phyloP scores from a whole-genome alignment of 2,329 filamentous ascomycete species.

The Paracorniculantispora psalliotae region DNA sequence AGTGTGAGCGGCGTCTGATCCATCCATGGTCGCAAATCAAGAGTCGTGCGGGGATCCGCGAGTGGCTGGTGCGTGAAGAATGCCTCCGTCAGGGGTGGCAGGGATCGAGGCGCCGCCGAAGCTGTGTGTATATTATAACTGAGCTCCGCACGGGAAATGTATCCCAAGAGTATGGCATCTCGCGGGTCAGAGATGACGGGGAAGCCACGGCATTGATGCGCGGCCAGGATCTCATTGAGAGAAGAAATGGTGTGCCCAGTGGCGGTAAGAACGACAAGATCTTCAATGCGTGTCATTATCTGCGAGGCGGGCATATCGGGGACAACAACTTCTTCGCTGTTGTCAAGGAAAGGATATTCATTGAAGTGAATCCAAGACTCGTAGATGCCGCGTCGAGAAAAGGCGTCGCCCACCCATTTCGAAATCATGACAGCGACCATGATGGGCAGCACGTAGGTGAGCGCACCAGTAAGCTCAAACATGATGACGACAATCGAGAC shows the following conservation, averaged over 20 bases:
- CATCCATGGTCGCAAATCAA: constrained; percentile 96
- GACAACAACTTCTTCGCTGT: constrained; percentile 72
- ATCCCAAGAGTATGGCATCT: constrained; percentile 78
- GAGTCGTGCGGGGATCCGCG: constrained; percentile 67
- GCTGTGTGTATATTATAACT: constrained; percentile 65
- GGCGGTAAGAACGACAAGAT: constrained; percentile 81
- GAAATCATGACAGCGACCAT: constrained; percentile 98
- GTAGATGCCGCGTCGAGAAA: constrained; percentile 90
- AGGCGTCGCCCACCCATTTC: constrained; percentile 97
- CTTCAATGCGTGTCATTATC: constrained; percentile 89
- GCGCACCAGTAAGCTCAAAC: constrained; percentile 94
- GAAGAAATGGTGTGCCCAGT: constrained; percentile 81
- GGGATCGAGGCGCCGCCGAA: constrained; percentile 50
- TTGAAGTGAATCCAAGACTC: constrained; percentile 97
- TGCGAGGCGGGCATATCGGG: constrained; percentile 82
- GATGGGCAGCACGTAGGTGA: constrained; percentile 95
- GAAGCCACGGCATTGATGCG: constrained; percentile 81
- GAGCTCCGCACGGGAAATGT: constrained; percentile 89
- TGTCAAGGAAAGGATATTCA: constrained; percentile 92
- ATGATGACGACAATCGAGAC: constrained; percentile 99
- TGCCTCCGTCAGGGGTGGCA: constrained; percentile 68
- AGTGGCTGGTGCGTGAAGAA: constrained; percentile 82
- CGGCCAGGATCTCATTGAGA: constrained; percentile 64
- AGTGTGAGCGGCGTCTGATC: constrained; percentile 95
- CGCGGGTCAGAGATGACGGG: constrained; percentile 78